A percentile compares a stretch with the other conserved stretches of the same genome.
Conservation (phyloP, 2,329 filamentous ascomycete genomes). For the Huntiella decipiens region DNA sequence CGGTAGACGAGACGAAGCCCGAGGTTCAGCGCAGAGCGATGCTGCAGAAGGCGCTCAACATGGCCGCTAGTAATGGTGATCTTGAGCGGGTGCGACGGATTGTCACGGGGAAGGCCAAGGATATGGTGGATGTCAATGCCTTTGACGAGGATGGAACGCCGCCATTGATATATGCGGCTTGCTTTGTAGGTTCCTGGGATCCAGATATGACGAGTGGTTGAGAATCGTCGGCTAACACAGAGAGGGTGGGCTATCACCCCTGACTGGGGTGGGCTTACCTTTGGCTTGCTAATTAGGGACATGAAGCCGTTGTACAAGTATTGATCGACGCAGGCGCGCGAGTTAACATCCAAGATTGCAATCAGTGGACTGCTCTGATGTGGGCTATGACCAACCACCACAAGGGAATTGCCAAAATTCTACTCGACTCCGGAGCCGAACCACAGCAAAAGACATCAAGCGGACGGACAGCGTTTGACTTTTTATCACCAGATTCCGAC, state of each 20-base stretch:
- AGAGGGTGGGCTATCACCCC: slow-evolving; percentile 5
- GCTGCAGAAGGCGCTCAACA: slow-evolving; percentile 74
- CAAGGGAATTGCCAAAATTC: slow-evolving; percentile 80
- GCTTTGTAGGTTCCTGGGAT: slow-evolving; percentile 47
- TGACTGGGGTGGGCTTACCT: slow-evolving; percentile 7
- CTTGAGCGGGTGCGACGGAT: slow-evolving; percentile 61
- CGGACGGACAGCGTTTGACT: slow-evolving; percentile 86
- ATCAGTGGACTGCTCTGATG: slow-evolving; percentile 96
- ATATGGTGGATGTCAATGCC: slow-evolving; percentile 67
- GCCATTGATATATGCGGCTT: slow-evolving; percentile 94
- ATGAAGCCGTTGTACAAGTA: slow-evolving; percentile 69
- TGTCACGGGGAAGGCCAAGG: slow-evolving; percentile 51
- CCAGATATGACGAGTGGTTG: not conserved
- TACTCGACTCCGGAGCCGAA: slow-evolving; percentile 88
- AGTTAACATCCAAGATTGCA: slow-evolving; percentile 85
- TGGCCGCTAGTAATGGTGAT: slow-evolving; percentile 94
- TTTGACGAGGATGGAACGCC: slow-evolving; percentile 88
- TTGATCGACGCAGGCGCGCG: slow-evolving; percentile 71
- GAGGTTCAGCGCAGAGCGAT: slow-evolving; percentile 59
- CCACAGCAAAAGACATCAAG: slow-evolving; percentile 88
- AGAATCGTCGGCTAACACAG: slow-evolving; percentile 5
- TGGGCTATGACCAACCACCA: slow-evolving; percentile 99
- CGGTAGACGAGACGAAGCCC: slow-evolving; percentile 53
- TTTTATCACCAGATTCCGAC: slow-evolving; percentile 85
- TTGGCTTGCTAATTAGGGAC: slow-evolving; percentile 36